phyloP scores from a whole-genome alignment of 495 filamentous ascomycete species.

The Podospora bellae-mahoneyi region DNA sequence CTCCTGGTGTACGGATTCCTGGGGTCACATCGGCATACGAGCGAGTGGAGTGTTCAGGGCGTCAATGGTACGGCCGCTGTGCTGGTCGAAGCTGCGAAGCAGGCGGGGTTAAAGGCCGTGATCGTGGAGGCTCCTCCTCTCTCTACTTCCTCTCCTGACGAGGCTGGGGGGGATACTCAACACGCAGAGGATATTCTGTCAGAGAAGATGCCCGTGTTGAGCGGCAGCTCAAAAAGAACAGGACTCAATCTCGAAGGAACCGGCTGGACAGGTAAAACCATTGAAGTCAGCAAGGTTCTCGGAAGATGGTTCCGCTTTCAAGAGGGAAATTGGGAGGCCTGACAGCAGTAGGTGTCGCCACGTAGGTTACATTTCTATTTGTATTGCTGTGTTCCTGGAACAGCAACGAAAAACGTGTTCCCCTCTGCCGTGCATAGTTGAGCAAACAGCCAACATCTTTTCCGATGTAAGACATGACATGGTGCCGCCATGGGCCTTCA shows the following conservation, averaged over 20 bases:
- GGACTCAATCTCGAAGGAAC: constrained; percentile 48
- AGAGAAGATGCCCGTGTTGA: constrained; percentile 61
- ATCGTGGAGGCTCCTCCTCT: constrained; percentile 33
- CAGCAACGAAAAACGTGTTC: not conserved
- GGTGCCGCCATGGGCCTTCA: not conserved
- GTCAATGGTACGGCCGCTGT: constrained; percentile 64
- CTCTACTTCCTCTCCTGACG: not conserved
- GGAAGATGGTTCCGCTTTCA: constrained; percentile 71
- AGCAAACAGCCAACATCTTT: not conserved
- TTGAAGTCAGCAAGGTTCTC: constrained; percentile 60
- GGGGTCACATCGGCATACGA: constrained; percentile 64
- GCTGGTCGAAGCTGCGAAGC: constrained; percentile 61
- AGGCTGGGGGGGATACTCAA: constrained; percentile 9
- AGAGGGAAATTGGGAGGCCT: constrained; percentile 32
- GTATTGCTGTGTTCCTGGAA: not conserved
- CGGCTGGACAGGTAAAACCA: constrained; percentile 63
- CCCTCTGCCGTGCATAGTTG: not conserved
- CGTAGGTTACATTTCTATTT: not conserved
- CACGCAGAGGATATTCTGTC: constrained; percentile 45
- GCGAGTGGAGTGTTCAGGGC: constrained; percentile 82
- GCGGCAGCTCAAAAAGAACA: constrained; percentile 49
- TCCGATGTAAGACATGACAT: not conserved
- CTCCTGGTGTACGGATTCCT: constrained; percentile 67
- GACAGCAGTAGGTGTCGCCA: not conserved
- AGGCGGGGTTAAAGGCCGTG: constrained; percentile 34